Percentiles rank a stretch among this genome's conserved stretches.
phyloP scores from a whole-genome alignment of 176 grass and related monocot species.

The Phragmites australis region DNA sequence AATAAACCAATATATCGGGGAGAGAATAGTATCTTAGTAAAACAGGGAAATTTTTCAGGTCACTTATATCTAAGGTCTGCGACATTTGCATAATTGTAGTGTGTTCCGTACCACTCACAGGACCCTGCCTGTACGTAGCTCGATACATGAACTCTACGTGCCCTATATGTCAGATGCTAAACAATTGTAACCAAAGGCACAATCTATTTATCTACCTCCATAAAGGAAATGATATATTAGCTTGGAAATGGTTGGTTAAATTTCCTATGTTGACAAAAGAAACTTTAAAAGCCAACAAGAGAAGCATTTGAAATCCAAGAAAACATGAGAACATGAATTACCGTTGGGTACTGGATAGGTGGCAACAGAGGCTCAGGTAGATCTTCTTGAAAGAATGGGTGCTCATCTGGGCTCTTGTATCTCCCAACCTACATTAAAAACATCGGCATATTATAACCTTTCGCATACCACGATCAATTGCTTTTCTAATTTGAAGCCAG shows the following conservation, averaged over 20 bases:
- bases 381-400: conserved; percentile 86
- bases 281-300: not conserved
- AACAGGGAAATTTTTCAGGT: not conserved
- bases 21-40: not conserved
- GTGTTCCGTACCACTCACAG: not conserved
- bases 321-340: conserved; percentile 31
- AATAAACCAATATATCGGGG: not conserved
- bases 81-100: not conserved
- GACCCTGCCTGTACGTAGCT: not conserved
- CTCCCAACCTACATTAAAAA: conserved; percentile 76
- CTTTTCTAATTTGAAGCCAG: not conserved
- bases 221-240: conserved; percentile 19
- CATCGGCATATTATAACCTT: conserved; percentile 19
- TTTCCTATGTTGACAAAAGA: conserved; percentile 9
- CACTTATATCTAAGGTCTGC: not conserved
- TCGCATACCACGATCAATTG: not conserved
- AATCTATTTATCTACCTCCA: not conserved
- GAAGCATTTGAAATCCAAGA: conserved; percentile 13
- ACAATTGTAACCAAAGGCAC: not conserved
- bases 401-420: conserved; percentile 97
- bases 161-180: not conserved
- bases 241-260: not conserved
- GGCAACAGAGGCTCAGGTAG: conserved; percentile 78
- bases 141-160: not conserved
- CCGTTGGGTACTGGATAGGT: conserved; percentile 81